phyloP scores from a whole-genome alignment of 192 early-diverging fungal species.

The Glomus cerebriforme region DNA sequence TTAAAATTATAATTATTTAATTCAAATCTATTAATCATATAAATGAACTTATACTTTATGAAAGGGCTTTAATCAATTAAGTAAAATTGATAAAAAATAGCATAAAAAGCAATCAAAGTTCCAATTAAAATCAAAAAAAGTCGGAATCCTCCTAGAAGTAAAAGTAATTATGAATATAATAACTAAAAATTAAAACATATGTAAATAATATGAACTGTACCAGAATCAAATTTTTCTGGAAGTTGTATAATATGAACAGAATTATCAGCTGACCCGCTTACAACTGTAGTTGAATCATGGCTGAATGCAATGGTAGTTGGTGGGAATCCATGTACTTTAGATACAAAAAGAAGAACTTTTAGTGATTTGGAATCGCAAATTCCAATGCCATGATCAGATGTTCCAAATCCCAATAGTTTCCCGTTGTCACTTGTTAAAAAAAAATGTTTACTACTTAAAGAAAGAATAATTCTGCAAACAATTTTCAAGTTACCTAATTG shows the following conservation, averaged over 20 bases:
- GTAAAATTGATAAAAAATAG: neutral
- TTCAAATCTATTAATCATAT: too few relatives aligned
- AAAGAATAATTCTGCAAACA: neutral
- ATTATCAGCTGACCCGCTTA: constrained; percentile 84
- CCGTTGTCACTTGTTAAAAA: constrained; percentile 61
- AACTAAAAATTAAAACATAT: neutral
- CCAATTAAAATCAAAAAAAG: neutral
- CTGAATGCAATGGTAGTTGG: constrained; percentile 78
- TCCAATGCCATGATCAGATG: constrained; percentile 69
- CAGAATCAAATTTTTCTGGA: constrained; percentile 52
- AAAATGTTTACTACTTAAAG: neutral
- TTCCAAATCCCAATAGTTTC: constrained; percentile 67
- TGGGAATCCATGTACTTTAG: constrained; percentile 77
- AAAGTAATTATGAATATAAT: neutral
- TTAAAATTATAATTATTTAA: too few relatives aligned
- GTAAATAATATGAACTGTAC: constrained; percentile 29
- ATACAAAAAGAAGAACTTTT: constrained; percentile 59
- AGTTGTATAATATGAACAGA: constrained; percentile 61
- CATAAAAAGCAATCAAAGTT: neutral
- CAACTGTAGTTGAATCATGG: constrained; percentile 59
- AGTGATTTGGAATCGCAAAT: constrained; percentile 65
- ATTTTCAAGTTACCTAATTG: constrained; percentile 54
- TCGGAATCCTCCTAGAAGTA: neutral
- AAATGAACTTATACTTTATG: too few relatives aligned
- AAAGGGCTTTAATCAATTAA: neutral